Conservation (phyloP, 768 basidiomycete genomes). For the Paxillus rubicundulus region DNA sequence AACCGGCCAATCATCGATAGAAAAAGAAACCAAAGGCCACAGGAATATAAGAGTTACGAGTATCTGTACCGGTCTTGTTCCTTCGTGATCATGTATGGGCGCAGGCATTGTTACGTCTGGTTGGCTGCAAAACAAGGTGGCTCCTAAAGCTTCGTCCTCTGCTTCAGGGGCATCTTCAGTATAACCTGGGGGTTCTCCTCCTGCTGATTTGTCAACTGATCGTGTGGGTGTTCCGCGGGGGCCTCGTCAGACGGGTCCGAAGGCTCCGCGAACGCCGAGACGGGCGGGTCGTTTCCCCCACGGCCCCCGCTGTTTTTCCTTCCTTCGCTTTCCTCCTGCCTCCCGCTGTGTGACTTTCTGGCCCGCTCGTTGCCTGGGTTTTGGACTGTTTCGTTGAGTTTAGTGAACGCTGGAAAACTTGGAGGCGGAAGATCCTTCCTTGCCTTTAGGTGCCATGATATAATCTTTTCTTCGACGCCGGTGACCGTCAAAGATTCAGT, state of each 20-base stretch:
- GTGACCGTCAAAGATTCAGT: no score
- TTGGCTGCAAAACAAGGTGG: not conserved
- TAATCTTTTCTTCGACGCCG: no score
- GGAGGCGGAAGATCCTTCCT: not conserved
- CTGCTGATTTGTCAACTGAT: conserved; percentile 24
- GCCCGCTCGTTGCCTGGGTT: conserved; percentile 1
- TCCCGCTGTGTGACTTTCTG: not conserved
- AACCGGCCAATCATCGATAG: conserved; percentile 9
- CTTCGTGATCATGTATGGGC: not conserved
- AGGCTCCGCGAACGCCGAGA: conserved; percentile 13
- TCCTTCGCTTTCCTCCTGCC: not conserved
- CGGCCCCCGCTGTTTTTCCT: not conserved
- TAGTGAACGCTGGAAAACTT: not conserved
- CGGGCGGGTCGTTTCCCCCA: not conserved
- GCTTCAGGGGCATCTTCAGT: not conserved
- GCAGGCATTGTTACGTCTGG: not conserved
- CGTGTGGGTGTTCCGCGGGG: conserved; percentile 25
- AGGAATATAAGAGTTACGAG: conserved; percentile 6
- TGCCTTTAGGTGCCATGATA: conserved; percentile 1
- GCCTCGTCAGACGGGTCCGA: conserved; percentile 32
- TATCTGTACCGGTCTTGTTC: not conserved
- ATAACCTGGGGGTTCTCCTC: conserved; percentile 33
- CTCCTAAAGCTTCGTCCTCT: not conserved
- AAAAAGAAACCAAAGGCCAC: conserved; percentile 37
- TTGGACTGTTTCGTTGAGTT: not conserved